Percentiles rank a stretch among this genome's conserved stretches.
These are phyloP conservation scores for Wickerhamiella spandovensis DNA, from an alignment of 805 yeast species.

Conservation along the genomic window DNA sequence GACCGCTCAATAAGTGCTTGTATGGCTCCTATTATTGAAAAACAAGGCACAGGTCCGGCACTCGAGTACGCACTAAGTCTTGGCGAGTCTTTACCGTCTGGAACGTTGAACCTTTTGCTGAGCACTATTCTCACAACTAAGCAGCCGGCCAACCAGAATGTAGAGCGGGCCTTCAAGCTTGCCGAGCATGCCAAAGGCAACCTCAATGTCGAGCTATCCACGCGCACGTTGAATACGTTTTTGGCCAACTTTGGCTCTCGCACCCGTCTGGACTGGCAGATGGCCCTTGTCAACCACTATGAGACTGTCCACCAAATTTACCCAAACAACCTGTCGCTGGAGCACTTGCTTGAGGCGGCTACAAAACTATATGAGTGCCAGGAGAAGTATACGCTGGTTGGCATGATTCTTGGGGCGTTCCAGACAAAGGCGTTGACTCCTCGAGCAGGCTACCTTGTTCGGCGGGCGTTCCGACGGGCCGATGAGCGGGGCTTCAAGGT, in stretches of 20 bases:
- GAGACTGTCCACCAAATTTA: neutral
- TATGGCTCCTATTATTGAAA: slow-evolving; percentile 2
- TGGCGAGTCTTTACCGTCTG: slow-evolving; percentile 2
- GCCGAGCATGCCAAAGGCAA: neutral
- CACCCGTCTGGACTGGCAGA: slow-evolving; percentile 13
- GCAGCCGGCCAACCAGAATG: slow-evolving; percentile 5
- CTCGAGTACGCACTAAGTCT: neutral
- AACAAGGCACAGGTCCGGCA: slow-evolving; percentile 1
- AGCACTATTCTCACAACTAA: slow-evolving; percentile 3
- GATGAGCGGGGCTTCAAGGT: neutral
- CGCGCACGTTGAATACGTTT: slow-evolving; percentile 7
- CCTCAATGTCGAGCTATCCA: neutral
- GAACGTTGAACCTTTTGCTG: slow-evolving; percentile 3
- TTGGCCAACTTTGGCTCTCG: slow-evolving; percentile 8
- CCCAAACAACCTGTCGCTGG: slow-evolving; percentile 10
- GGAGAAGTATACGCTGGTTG: slow-evolving; percentile 6
- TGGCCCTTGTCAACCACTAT: slow-evolving; percentile 10
- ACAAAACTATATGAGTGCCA: neutral
- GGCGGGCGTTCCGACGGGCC: neutral
- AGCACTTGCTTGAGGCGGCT: slow-evolving; percentile 9
- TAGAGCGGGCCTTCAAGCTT: slow-evolving; percentile 5
- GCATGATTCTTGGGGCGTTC: slow-evolving; percentile 10
- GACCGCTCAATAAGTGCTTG: slow-evolving; percentile 6
- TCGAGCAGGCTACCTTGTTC: neutral
- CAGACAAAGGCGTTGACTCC: neutral